Conservation (phyloP, 1,139 yeast genomes). For the Debaryomycetaceae sp. region DNA sequence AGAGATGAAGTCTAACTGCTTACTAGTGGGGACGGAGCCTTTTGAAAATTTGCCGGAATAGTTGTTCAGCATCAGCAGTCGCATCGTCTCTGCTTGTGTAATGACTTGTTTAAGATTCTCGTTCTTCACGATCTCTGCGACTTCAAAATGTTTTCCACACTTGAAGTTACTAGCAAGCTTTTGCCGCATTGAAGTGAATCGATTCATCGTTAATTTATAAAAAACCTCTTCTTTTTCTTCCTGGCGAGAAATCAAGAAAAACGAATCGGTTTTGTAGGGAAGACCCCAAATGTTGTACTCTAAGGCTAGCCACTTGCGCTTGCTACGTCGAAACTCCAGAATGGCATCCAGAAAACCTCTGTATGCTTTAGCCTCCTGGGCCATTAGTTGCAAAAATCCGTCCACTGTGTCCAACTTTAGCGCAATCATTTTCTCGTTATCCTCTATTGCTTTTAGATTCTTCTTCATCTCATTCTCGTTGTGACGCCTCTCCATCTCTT, state of each 20-base stretch:
- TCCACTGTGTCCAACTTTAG: conserved; percentile 27
- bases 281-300: conserved; percentile 33
- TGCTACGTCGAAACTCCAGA: conserved; percentile 12
- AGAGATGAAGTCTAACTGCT: conserved; percentile 16
- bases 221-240: conserved; percentile 4
- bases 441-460: conserved; percentile 13
- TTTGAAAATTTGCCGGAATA: conserved; percentile 1
- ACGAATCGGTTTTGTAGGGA: conserved; percentile 11
- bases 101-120: conserved; percentile 15
- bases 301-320: conserved; percentile 26
- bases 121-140: conserved; percentile 9
- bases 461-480: conserved; percentile 13
- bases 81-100: conserved; percentile 14
- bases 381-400: conserved; percentile 28
- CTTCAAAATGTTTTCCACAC: conserved; percentile 9
- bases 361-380: conserved; percentile 10
- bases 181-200: conserved; percentile 12
- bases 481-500: conserved; percentile 13
- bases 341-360: conserved; percentile 11
- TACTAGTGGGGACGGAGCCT: conserved; percentile 8
- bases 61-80: background rate
- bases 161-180: conserved; percentile 14
- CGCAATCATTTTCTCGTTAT: conserved; percentile 10
- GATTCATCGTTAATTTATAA: conserved; percentile 15
- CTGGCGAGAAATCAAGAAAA: conserved; percentile 15